phyloP scores from a whole-genome alignment of 2,329 filamentous ascomycete genomes.

The Pseudogymnoascus sp. region DNA sequence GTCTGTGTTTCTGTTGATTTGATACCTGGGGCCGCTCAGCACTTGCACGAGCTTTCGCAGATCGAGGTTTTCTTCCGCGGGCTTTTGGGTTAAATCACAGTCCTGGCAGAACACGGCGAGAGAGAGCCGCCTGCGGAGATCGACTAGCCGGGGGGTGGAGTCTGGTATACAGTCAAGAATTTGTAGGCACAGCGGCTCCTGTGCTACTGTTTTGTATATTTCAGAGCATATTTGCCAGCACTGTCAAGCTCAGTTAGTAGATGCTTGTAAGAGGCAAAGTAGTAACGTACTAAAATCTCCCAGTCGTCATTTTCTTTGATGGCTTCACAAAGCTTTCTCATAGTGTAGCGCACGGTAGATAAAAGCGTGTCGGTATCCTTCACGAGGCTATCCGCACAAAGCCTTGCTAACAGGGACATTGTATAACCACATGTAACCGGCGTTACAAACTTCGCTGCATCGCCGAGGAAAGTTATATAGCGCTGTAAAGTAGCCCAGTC shows the following conservation, averaged over 20 bases:
- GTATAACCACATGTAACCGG: conserved; percentile 28
- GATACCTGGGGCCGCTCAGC: conserved; percentile 43
- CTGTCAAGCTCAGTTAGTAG: conserved; percentile 28
- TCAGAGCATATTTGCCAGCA: conserved; percentile 42
- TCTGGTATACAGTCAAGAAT: conserved; percentile 53
- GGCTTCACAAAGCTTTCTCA: conserved; percentile 38
- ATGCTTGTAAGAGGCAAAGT: not conserved
- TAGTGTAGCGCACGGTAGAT: conserved; percentile 34
- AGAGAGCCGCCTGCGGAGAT: conserved; percentile 60
- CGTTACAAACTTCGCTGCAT: conserved; percentile 23
- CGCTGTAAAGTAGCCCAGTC: conserved; percentile 24
- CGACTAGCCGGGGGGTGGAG: conserved; percentile 42
- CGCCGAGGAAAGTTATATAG: conserved; percentile 20
- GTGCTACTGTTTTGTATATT: conserved; percentile 40
- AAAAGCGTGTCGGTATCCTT: conserved; percentile 37
- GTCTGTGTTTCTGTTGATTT: conserved; percentile 50
- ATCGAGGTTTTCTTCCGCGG: conserved; percentile 33
- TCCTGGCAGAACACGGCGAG: conserved; percentile 54
- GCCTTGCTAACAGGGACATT: conserved; percentile 43
- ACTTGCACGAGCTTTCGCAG: conserved; percentile 40
- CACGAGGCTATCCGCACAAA: conserved; percentile 48
- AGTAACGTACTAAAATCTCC: conserved; percentile 25
- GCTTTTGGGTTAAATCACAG: conserved; percentile 33
- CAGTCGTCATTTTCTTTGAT: conserved; percentile 31
- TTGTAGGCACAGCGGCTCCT: conserved; percentile 47